Percentiles rank a stretch among this genome's conserved stretches.
Evolutionary conservation across 371 early-diverging fungal species (phyloP).

Genomic region (Mucor circinelloides): DNA sequence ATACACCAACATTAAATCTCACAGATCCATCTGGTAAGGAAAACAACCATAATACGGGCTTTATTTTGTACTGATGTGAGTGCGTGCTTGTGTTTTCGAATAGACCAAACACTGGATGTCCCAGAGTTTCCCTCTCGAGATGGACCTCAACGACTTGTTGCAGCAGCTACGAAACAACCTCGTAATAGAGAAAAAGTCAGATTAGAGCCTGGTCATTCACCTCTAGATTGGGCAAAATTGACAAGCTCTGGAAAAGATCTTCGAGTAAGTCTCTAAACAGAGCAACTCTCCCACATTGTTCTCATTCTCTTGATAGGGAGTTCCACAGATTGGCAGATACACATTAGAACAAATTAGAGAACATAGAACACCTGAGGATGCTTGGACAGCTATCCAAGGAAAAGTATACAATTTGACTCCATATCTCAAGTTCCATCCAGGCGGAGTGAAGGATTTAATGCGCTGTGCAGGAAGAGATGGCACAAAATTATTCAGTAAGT

Average conservation of each 20-base stretch:
- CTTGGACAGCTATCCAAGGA: slow-evolving; percentile 93
- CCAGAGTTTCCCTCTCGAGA: slow-evolving; percentile 52
- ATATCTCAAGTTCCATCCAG: slow-evolving; percentile 96
- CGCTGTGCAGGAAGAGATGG: slow-evolving; percentile 94
- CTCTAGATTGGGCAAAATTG: slow-evolving; percentile 92
- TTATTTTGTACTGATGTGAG: too few relatives aligned
- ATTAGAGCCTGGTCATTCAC: slow-evolving; percentile 88
- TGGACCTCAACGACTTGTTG: slow-evolving; percentile 55
- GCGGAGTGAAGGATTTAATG: slow-evolving; percentile 86
- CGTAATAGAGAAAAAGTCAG: slow-evolving; percentile 76
- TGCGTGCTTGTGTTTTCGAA: too few relatives aligned
- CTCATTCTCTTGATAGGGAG: slow-evolving; percentile 47
- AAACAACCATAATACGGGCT: not conserved
- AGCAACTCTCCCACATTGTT: not conserved
- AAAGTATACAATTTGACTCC: slow-evolving; percentile 95
- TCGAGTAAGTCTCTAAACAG: slow-evolving; percentile 47
- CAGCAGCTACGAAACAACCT: slow-evolving; percentile 51
- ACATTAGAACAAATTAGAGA: slow-evolving; percentile 78
- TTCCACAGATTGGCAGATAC: slow-evolving; percentile 55
- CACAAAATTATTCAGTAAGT: slow-evolving; percentile 86
- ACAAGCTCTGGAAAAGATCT: slow-evolving; percentile 76
- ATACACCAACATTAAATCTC: not conserved
- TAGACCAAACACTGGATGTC: slow-evolving; percentile 38
- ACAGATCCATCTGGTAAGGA: slow-evolving; percentile 14
- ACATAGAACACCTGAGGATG: slow-evolving; percentile 82